phyloP scores from a whole-genome alignment of 768 basidiomycete genomes.

The Agaricus subrufescens region DNA sequence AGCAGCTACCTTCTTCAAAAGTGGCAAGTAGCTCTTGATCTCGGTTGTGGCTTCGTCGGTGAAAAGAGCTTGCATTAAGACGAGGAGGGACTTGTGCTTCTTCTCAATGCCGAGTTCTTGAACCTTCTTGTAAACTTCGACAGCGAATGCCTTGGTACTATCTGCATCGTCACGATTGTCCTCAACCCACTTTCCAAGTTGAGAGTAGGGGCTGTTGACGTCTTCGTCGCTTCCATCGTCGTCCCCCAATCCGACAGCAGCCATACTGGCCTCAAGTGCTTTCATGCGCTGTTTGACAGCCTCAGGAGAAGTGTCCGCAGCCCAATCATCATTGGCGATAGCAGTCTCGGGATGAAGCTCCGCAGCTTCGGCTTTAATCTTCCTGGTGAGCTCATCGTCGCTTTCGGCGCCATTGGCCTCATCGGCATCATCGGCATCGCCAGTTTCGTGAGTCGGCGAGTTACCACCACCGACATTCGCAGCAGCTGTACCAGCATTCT shows the following conservation, averaged over 20 bases:
- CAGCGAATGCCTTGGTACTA: constrained; percentile 45
- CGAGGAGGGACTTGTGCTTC: constrained; percentile 87
- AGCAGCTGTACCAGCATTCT: constrained; percentile 47
- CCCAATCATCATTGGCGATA: constrained; percentile 77
- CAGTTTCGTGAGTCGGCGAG: constrained; percentile 29
- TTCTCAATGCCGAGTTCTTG: constrained; percentile 90
- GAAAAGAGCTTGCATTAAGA: constrained; percentile 83
- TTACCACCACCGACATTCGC: constrained; percentile 41
- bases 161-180: constrained; percentile 54
- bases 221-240: constrained; percentile 90
- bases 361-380: constrained; percentile 88
- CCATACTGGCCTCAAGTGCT: constrained; percentile 58
- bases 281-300: constrained; percentile 82
- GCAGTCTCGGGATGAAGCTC: constrained; percentile 61
- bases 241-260: constrained; percentile 59
- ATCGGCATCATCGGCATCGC: constrained; percentile 28
- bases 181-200: constrained; percentile 81
- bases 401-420: constrained; percentile 56
- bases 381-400: constrained; percentile 84
- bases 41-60: constrained; percentile 64
- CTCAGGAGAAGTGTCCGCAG: constrained; percentile 85
- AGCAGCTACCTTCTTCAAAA: constrained; percentile 73
- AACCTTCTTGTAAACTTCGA: constrained; percentile 82
- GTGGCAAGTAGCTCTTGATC: constrained; percentile 55
- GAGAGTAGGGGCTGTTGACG: constrained; percentile 78